Conservation (phyloP, 805 yeast genomes). For the Kluyveromyces lactis region DNA sequence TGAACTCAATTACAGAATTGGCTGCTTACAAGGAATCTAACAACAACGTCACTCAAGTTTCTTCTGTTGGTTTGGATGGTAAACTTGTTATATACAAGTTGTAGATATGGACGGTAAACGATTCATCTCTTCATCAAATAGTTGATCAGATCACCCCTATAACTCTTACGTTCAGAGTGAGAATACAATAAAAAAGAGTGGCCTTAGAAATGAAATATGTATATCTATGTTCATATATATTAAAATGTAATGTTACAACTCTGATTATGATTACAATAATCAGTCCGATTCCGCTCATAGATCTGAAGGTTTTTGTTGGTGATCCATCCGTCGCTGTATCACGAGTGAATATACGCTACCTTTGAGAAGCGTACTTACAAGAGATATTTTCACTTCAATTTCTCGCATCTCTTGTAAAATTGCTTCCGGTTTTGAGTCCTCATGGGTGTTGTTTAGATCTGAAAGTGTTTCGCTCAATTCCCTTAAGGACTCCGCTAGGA, state of each 20-base stretch:
- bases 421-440: conserved; percentile 24
- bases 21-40: conserved; percentile 40
- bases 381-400: conserved; percentile 53
- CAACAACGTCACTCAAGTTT: conserved; percentile 50
- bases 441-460: conserved; percentile 13
- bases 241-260: too few relatives aligned
- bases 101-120: too few relatives aligned
- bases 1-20: conserved; percentile 74
- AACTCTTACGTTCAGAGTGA: too few relatives aligned
- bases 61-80: conserved; percentile 86
- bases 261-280: too few relatives aligned
- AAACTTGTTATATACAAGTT: conserved; percentile 71
- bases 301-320: too few relatives aligned
- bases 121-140: too few relatives aligned
- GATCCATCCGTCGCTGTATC: conserved; percentile 36
- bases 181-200: conserved; percentile 7
- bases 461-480: conserved; percentile 22
- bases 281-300: too few relatives aligned
- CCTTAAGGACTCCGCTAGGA: conserved; percentile 22
- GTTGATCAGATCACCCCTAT: too few relatives aligned
- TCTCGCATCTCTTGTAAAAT: conserved; percentile 45
- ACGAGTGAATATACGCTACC: conserved; percentile 64
- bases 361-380: conserved; percentile 58
- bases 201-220: too few relatives aligned
- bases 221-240: too few relatives aligned